Evolutionary conservation across 495 filamentous ascomycete species (phyloP).

Genomic region (Aspergillus bertholletiae): DNA sequence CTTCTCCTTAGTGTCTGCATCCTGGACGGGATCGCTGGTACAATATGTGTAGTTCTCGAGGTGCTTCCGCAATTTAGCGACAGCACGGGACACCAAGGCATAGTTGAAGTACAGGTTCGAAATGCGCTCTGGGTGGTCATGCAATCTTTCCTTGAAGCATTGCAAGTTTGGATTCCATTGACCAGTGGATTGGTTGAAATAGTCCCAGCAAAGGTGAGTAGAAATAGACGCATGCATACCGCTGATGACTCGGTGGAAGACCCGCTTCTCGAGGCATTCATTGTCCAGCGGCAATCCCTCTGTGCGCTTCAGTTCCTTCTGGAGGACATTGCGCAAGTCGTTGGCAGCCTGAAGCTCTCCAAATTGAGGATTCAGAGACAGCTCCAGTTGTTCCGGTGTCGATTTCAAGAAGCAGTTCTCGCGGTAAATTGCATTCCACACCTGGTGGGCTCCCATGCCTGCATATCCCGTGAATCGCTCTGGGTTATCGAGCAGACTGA

Average conservation of each 20-base stretch:
- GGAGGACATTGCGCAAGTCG: constrained; percentile 79
- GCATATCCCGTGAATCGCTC: constrained; percentile 94
- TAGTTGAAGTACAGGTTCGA: constrained; percentile 99
- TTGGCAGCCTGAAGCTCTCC: constrained; percentile 62
- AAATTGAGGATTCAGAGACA: constrained; percentile 22
- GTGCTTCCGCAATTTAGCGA: constrained; percentile 86
- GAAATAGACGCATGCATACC: constrained; percentile 98
- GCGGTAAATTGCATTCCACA: constrained; percentile 95
- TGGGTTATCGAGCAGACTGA: constrained; percentile 88
- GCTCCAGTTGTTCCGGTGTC: constrained; percentile 35
- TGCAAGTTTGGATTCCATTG: constrained; percentile 88
- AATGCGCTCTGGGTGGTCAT: constrained; percentile 81
- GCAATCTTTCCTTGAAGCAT: constrained; percentile 84
- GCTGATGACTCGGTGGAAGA: constrained; percentile 90
- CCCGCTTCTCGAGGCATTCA: constrained; percentile 93
- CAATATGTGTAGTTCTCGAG: constrained; percentile 87
- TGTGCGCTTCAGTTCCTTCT: constrained; percentile 65
- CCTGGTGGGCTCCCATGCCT: constrained; percentile 74
- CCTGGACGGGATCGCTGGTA: constrained; percentile 75
- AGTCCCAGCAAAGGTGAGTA: constrained; percentile 94
- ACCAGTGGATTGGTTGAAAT: constrained; percentile 91
- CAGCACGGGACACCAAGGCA: constrained; percentile 82
- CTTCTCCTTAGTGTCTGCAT: constrained; percentile 72
- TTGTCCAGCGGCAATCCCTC: constrained; percentile 73
- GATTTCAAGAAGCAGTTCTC: constrained; percentile 94